Percentiles rank a stretch among this genome's conserved stretches.
Evolutionary conservation across 805 yeast genomes (phyloP).

Genomic region (Candida ponderosae): DNA sequence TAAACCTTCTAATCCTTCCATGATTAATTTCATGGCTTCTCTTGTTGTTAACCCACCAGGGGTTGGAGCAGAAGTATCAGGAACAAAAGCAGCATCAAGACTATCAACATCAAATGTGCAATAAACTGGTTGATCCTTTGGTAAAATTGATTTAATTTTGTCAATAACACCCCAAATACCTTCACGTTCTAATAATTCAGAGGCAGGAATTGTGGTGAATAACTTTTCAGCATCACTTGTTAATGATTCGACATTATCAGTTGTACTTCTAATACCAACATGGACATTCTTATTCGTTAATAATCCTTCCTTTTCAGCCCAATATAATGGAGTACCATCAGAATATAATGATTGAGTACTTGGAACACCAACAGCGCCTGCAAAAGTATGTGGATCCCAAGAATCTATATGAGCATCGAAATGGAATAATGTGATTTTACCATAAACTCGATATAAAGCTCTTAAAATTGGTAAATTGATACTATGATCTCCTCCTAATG

Average conservation of each 20-base stretch:
- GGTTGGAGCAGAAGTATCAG: constrained; percentile 68
- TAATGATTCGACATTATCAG: constrained; percentile 38
- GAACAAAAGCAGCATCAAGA: constrained; percentile 55
- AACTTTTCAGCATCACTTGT: constrained; percentile 34
- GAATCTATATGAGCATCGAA: constrained; percentile 66
- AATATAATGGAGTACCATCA: constrained; percentile 57
- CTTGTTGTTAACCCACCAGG: constrained; percentile 60
- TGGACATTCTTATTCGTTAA: constrained; percentile 38
- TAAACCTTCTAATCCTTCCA: constrained; percentile 47
- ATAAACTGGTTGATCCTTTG: constrained; percentile 27
- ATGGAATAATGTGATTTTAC: constrained; percentile 45
- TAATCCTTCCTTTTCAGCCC: constrained; percentile 58
- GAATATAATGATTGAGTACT: constrained; percentile 34
- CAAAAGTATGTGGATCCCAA: constrained; percentile 52
- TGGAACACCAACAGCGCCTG: constrained; percentile 37
- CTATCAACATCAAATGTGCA: constrained; percentile 48
- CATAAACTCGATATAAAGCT: constrained; percentile 41
- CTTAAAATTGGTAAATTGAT: constrained; percentile 42
- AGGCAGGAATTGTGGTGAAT: constrained; percentile 33
- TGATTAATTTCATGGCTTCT: constrained; percentile 43
- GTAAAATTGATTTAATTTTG: constrained; percentile 22
- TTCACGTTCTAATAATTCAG: constrained; percentile 30
- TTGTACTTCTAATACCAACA: constrained; percentile 58
- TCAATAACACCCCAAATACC: constrained; percentile 29
- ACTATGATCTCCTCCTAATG: constrained; percentile 60